Evolutionary conservation across 1,139 yeast species (phyloP).

Genomic region (Kluyveromyces marxianus): DNA sequence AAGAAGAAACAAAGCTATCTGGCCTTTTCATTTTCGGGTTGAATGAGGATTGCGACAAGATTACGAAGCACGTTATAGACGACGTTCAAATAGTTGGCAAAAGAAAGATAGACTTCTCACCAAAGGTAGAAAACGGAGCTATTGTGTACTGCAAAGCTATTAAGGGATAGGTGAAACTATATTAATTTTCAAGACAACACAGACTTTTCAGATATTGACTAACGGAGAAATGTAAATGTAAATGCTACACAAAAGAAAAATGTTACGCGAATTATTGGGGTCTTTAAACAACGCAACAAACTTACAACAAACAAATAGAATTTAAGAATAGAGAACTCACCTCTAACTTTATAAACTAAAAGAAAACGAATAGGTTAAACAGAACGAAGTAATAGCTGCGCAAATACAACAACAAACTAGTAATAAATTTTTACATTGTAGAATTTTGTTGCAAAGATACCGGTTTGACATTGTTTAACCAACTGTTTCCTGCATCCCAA

Average conservation of each 20-base stretch:
- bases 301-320: no score
- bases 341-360: no score
- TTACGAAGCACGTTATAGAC: conserved; percentile 70
- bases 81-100: conserved; percentile 60
- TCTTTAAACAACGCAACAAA: no score
- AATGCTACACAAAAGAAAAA: no score
- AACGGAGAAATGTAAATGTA: no score
- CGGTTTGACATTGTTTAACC: neutral
- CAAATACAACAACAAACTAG: neutral
- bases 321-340: no score
- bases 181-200: no score
- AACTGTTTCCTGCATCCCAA: neutral
- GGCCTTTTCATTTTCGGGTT: conserved; percentile 78
- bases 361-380: no score
- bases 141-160: conserved; percentile 6
- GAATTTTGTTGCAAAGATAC: neutral
- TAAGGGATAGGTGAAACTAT: neutral
- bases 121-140: conserved; percentile 10
- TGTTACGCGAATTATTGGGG: no score
- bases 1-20: conserved; percentile 4
- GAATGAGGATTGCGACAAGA: conserved; percentile 46
- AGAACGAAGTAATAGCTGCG: no score
- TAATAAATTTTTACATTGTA: neutral
- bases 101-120: conserved; percentile 13
- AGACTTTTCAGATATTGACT: no score